Conservation (phyloP, 139 green algal species). For the Chlamydomonas incerta region DNA sequence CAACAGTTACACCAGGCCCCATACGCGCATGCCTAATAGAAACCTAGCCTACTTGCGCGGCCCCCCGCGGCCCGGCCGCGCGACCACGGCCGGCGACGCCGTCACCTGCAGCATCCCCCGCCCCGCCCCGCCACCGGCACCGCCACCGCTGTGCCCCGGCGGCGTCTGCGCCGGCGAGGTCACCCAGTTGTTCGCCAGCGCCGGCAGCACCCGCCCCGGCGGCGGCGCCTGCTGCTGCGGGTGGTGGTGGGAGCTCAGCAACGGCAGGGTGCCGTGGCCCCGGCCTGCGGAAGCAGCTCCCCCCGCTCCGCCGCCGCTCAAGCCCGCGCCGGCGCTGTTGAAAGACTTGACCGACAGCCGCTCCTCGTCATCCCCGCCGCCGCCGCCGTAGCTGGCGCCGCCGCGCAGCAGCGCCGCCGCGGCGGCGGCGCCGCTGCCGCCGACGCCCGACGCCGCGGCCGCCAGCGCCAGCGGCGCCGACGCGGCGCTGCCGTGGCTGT, state of each 20-base stretch:
- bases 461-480: neutral
- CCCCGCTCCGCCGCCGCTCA: neutral
- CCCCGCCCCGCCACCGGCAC: neutral
- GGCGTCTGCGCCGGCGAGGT: neutral
- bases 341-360: neutral
- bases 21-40: no score
- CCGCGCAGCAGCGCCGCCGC: neutral
- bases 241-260: neutral
- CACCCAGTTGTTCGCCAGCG: conserved; percentile 34
- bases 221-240: neutral
- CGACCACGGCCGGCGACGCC: no score
- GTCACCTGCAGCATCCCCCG: no score
- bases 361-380: neutral
- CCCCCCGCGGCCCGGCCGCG: no score
- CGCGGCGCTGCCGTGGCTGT: neutral
- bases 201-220: neutral
- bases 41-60: no score
- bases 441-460: no score
- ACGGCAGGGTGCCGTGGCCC: neutral
- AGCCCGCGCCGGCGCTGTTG: neutral
- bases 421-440: neutral
- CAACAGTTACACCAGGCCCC: no score
- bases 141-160: neutral
- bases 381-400: no score
- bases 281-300: no score